phyloP scores from a whole-genome alignment of 495 filamentous ascomycete genomes.

The Glutinoglossum americanum region DNA sequence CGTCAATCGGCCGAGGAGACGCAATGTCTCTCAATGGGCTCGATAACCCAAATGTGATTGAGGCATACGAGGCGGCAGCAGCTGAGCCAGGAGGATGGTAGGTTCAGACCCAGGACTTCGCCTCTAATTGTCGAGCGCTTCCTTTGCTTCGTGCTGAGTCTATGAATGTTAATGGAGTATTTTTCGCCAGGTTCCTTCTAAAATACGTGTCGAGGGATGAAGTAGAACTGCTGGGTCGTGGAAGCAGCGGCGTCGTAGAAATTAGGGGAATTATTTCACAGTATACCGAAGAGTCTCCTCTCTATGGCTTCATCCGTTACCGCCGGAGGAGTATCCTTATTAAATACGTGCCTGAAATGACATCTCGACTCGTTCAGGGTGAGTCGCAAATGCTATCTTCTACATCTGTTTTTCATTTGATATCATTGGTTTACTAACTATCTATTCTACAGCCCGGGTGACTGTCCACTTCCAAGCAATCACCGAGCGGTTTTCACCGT shows the following conservation, averaged over 20 bases:
- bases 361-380: constrained; percentile 85
- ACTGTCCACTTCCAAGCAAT: constrained; percentile 86
- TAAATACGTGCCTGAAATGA: constrained; percentile 77
- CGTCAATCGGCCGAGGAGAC: not conserved
- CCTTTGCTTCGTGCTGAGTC: no score
- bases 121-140: not conserved
- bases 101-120: constrained; percentile 18
- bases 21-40: constrained; percentile 95
- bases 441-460: constrained; percentile 44
- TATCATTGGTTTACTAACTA: no score
- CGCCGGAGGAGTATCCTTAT: constrained; percentile 76
- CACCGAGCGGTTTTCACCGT: constrained; percentile 65
- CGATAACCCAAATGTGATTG: constrained; percentile 57
- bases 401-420: no score
- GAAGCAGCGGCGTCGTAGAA: constrained; percentile 69
- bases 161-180: constrained; percentile 2
- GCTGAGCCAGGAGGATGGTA: constrained; percentile 89
- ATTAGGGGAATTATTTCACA: constrained; percentile 52
- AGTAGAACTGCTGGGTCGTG: constrained; percentile 54
- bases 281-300: constrained; percentile 64
- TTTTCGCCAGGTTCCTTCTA: constrained; percentile 58
- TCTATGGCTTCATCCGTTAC: constrained; percentile 85
- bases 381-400: constrained; percentile 10
- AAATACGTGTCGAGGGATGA: constrained; percentile 83
- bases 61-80: constrained; percentile 62